Percentiles rank a stretch among this genome's conserved stretches.
Evolutionary conservation across 208 protist species (phyloP).

Genomic region (Wallacemonas sp.): DNA sequence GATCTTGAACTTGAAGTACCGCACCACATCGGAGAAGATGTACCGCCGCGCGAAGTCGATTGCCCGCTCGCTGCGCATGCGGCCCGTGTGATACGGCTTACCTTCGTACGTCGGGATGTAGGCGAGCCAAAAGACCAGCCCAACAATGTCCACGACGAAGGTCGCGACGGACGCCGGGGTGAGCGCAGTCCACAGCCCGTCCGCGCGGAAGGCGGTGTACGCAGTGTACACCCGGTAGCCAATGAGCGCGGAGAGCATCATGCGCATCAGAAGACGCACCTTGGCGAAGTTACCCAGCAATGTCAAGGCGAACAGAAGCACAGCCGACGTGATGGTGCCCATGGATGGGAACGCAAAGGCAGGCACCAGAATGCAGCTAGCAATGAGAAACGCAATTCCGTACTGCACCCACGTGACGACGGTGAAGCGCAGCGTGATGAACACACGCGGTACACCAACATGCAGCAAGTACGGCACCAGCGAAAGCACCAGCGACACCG

Average conservation of each 20-base stretch:
- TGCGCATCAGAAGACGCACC: conserved; percentile 33
- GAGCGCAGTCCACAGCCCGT: background rate
- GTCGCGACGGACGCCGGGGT: conserved; percentile 1
- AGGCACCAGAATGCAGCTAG: conserved; percentile 22
- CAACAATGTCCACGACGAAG: conserved; percentile 29
- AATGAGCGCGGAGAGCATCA: conserved; percentile 48
- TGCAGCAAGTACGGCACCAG: conserved; percentile 51
- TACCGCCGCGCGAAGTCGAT: conserved; percentile 51
- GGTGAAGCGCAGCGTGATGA: conserved; percentile 36
- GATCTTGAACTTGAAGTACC: conserved; percentile 74
- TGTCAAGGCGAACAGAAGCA: conserved; percentile 17
- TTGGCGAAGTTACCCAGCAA: conserved; percentile 31
- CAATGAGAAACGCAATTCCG: conserved; percentile 33
- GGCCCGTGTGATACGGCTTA: conserved; percentile 58
- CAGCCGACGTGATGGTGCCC: conserved; percentile 35
- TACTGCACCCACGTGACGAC: conserved; percentile 53
- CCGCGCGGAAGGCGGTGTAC: conserved; percentile 21
- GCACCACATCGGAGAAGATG: conserved; percentile 51
- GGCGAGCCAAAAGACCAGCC: conserved; percentile 42
- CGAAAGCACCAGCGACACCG: conserved; percentile 41
- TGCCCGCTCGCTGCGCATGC: conserved; percentile 42
- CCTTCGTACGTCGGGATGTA: conserved; percentile 68
- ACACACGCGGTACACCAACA: conserved; percentile 34
- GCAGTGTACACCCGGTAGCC: conserved; percentile 51
- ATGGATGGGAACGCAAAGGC: conserved; percentile 37